Base-by-base conservation (phyloP, 2,329 filamentous ascomycete species). In the Ceratocystis ficicola region DNA sequence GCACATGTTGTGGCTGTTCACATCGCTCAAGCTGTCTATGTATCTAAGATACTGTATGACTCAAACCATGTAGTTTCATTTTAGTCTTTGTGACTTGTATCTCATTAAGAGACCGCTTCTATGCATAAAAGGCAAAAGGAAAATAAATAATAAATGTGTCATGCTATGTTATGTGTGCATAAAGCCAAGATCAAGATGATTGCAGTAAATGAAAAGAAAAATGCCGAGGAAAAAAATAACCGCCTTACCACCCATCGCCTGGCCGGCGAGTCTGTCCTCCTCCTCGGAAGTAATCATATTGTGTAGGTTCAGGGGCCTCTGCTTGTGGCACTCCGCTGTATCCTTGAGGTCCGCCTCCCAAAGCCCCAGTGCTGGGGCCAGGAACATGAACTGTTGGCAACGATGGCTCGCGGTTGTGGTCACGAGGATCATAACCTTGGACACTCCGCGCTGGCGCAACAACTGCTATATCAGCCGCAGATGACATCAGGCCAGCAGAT, bases 261-360 rank as follows among this genome's bases (percentile, higher is more conserved):
- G 76, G 76, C 71, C 69, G 67, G 63, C 69, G 71, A 46, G 70
- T 66, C 63, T 41, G 36, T 4, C 71, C 63, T 22, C 72, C 75
- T 3, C 77, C 75, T 32, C 82, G 77, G 72, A 84, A 84, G 69
- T 84, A 84, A 71, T 84, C 82, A 69, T 84, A 84, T 68, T 78
- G 76, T 69, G 76, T 73, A 7, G 81, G 79, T 52, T 82, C 79
- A 22, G 77, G 73, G 7, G 76, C 74, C 65, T 84, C 82, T 50
- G 75, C 73, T 71, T 86, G 83, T 0, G 83, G 80, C 65, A 86
- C 72, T 30, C 80, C 79, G 15, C 82, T 84, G 71, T 86, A 86
- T 0, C 84, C 83, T 63, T 78, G 75, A 0, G 82, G 81, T 1
- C 83, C 83, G 64, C 82, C 82, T 20, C 82, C 83, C 20, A 84